Base-by-base conservation (phyloP, 805 yeast genomes). In the Torulaspora quercuum region DNA sequence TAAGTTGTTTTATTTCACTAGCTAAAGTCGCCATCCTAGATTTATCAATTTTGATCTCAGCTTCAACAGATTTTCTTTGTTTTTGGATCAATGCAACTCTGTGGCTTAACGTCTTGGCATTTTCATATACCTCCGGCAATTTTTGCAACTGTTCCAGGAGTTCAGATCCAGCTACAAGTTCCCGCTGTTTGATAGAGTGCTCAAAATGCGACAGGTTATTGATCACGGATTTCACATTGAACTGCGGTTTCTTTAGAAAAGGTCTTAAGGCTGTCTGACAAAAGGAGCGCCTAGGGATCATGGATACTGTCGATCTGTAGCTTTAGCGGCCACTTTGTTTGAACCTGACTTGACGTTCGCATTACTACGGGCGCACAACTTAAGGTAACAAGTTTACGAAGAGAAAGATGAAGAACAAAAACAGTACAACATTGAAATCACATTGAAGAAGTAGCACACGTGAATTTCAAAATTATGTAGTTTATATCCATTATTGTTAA, bases 41-140 rank as follows among this genome's bases (percentile, higher is more conserved):
- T 44, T 45, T 53, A 35, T 44, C 60, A 17, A 7, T 29, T 23
- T 46, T 60, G 37, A 59, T 51, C 39, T 38, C 45, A 14, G 20
- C 40, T 42, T 55, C 69, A 37, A 46, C 43, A n/a, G 30, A 23
- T 25, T 50, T 65, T 44, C 63, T 55, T 37, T 46, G 44, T 5
- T 42, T 44, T 25, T 64, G 61, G 9, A 67, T 35, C 0, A 46
- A 39, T 17, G 61, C 55, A 16, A 67, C 36, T 3, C 52, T 36
- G 4, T 37, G 18, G 8, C 50, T 49, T 2, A 54, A 20, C 1
- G 23, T 12, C 28, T 50, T 60, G 14, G 55, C 44, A 1, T 39
- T 21, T 3, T 49, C 47, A 26, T 61, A 60, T 3, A 52, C 44
- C 1, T 43, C 31, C n/a, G 63, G 59, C 7, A 71, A 25, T 0